phyloP scores from a whole-genome alignment of 2,329 filamentous ascomycete species.

The Aspergillus persii region DNA sequence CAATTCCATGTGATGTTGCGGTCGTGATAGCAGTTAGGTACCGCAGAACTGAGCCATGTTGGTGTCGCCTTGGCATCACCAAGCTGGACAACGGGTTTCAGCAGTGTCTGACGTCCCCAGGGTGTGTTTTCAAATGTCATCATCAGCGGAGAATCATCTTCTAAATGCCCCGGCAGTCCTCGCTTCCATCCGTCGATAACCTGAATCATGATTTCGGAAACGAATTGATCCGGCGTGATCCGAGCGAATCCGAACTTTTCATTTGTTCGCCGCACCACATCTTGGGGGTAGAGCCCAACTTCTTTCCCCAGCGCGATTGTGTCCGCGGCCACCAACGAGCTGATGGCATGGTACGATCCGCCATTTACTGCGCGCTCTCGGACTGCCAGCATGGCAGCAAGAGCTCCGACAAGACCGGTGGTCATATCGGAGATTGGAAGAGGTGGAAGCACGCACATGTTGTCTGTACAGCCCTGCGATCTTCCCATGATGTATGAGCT shows the following conservation, averaged over 20 bases:
- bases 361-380: conserved; percentile 6
- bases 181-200: conserved; percentile 26
- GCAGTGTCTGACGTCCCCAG: conserved; percentile 8
- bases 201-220: conserved; percentile 22
- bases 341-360: conserved; percentile 21
- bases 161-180: conserved; percentile 7
- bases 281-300: conserved; percentile 32
- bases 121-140: conserved; percentile 8
- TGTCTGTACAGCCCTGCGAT: conserved; percentile 22
- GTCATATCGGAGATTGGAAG: conserved; percentile 13
- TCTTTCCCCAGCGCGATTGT: conserved; percentile 29
- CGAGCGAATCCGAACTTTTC: conserved; percentile 14
- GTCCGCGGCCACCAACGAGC: conserved; percentile 32
- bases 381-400: conserved; percentile 8
- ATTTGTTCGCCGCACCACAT: conserved; percentile 16
- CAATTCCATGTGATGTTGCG: conserved; percentile 8
- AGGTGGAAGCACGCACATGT: conserved; percentile 8
- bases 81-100: conserved; percentile 13
- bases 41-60: conserved; percentile 8
- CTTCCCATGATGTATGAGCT: conserved; percentile 35
- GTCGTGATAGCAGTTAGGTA: conserved; percentile 16
- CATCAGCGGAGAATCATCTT: conserved; percentile 9
- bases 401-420: conserved; percentile 10
- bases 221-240: conserved; percentile 20
- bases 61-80: conserved; percentile 9